Base-by-base conservation (phyloP, 2,329 filamentous ascomycete genomes). In the Iodosphaeria phyllophila region DNA sequence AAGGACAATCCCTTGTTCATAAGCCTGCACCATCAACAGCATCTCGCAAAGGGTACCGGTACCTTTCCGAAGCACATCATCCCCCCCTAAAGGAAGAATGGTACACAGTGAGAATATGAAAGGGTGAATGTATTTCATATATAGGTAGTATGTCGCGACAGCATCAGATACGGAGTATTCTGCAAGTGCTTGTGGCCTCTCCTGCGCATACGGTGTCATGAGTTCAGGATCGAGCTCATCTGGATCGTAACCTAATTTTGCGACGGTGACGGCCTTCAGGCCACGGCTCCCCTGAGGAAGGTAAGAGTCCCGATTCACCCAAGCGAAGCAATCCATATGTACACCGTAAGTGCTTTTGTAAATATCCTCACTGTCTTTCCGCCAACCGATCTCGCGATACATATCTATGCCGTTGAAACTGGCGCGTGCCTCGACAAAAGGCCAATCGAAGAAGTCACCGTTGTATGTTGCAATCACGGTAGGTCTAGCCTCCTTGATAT, bases 81-180 rank as follows among this genome's bases (percentile, higher is more conserved):
- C 86, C 17, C 84, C 82, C 22, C 80, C 82, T 2, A 98, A 62
- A 0, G 89, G 89, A 46, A 98, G 61, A 53, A 98, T 93, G 2
- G 84, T 98, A 52, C 89, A 98, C 1, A 98, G 59, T 2, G 91
- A 95, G 61, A 98, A 98, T 47, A 98, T 89, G 57, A 98, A 98
- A 4, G 89, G 89, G 47, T 98, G 89, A n/a, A 98, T 80, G 48
- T 98, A 98, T 74, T 98, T 98, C 91, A 98, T 98, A 62, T 98
- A 98, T 32, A 98, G 58, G 44, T 98, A 98, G 47, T 98, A 98
- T 1, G 89, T 98, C 13, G 89, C 89, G 25, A 98, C 89, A 7
- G 91, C 91, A 60, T 98, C 91, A 41, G 91, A 98, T 22, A 98
- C 89, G 0, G 91, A 98, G 52, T 98, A 98, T 43, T 98, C 89